Conservation (phyloP, 345 rosid species). For the Hevea brasiliensis region DNA sequence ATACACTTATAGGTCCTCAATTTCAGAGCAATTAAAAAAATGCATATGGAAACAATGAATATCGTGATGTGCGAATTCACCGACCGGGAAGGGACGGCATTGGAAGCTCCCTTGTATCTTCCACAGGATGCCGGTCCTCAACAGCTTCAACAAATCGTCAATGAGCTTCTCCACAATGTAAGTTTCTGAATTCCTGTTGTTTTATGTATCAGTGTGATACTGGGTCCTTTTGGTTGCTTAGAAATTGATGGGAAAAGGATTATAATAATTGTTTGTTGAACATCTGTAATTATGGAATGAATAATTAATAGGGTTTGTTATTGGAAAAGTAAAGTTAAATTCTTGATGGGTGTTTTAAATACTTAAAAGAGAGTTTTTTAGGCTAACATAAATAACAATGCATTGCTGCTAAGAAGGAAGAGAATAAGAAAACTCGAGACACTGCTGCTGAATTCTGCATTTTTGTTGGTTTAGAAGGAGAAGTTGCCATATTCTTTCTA, state of each 20-base stretch:
- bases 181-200: neutral
- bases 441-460: constrained; percentile 8
- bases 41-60: constrained; percentile 28
- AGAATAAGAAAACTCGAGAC: neutral
- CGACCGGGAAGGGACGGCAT: constrained; percentile 70
- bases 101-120: constrained; percentile 75
- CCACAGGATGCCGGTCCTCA: constrained; percentile 80
- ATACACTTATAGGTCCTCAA: too few relatives aligned
- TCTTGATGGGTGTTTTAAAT: neutral
- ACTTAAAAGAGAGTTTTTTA: too few relatives aligned
- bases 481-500: constrained; percentile 84
- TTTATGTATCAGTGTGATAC: neutral
- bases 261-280: neutral
- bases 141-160: constrained; percentile 86
- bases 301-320: neutral
- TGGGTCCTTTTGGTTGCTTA: neutral
- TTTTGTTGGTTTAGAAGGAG: constrained; percentile 60
- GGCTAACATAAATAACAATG: too few relatives aligned
- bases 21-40: constrained; percentile 7
- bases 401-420: neutral
- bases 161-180: constrained; percentile 74
- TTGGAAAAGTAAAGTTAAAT: neutral
- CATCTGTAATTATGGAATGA: neutral
- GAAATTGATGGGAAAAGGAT: neutral
- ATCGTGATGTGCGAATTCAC: constrained; percentile 73